phyloP scores from a whole-genome alignment of 202 grass and related monocot species.

The Carex arenaria region DNA sequence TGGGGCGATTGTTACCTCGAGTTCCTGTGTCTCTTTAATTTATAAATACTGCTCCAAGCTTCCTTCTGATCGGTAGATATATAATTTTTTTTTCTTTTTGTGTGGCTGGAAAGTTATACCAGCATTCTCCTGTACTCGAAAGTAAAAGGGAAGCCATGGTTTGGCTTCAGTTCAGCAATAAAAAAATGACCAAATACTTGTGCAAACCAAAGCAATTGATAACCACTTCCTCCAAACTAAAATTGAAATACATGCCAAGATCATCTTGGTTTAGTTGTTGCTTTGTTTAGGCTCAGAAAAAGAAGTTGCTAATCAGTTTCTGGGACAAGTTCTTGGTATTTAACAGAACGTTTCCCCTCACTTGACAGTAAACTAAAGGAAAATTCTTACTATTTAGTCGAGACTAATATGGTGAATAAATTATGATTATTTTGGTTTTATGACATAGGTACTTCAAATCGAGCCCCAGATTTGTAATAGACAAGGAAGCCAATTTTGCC shows the following conservation, averaged over 20 bases:
- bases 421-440: not conserved
- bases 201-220: not conserved
- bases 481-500: conserved; percentile 37
- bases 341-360: not conserved
- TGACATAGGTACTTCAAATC: conserved; percentile 60
- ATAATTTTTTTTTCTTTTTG: conserved; percentile 15
- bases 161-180: not conserved
- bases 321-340: not conserved
- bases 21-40: conserved; percentile 67
- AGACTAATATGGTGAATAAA: not conserved
- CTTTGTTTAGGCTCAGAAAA: not conserved
- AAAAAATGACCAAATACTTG: not conserved
- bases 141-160: conserved; percentile 11
- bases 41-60: conserved; percentile 72
- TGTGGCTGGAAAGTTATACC: not conserved
- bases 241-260: not conserved
- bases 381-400: not conserved
- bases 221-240: not conserved
- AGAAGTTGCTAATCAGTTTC: not conserved
- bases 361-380: not conserved
- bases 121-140: conserved; percentile 11
- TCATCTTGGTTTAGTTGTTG: not conserved
- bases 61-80: conserved; percentile 57
- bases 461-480: conserved; percentile 49
- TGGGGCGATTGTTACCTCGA: conserved; percentile 61